A percentile compares a stretch with the other conserved stretches of the same genome.
These are phyloP conservation scores for Calvatia gigantea DNA, from an alignment of 768 basidiomycete genomes.

Conservation along the genomic window DNA sequence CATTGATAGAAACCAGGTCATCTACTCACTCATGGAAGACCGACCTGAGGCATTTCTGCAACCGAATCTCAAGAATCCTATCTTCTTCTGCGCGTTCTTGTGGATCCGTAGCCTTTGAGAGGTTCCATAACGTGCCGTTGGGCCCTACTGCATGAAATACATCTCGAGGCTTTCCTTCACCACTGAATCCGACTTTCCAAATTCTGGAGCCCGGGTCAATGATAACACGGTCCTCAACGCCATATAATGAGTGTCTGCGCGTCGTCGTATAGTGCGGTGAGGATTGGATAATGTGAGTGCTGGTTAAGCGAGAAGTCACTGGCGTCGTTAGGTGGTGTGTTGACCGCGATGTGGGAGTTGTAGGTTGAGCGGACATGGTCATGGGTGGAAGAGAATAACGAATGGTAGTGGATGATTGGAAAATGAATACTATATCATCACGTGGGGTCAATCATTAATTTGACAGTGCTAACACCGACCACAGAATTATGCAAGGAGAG, in stretches of 20 bases:
- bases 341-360: slow-evolving; percentile 37
- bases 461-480: neutral
- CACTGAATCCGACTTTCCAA: slow-evolving; percentile 98
- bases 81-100: slow-evolving; percentile 70
- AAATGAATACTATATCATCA: neutral
- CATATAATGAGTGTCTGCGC: slow-evolving; percentile 90
- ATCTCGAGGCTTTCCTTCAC: slow-evolving; percentile 87
- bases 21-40: slow-evolving; percentile 81
- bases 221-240: slow-evolving; percentile 92
- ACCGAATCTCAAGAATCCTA: slow-evolving; percentile 60
- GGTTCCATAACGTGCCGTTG: slow-evolving; percentile 53
- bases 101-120: slow-evolving; percentile 50
- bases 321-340: slow-evolving; percentile 46
- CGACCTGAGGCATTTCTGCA: slow-evolving; percentile 67
- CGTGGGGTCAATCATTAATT: neutral
- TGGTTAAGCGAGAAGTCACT: slow-evolving; percentile 47
- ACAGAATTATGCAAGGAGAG: neutral
- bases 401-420: neutral
- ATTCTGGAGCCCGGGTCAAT: slow-evolving; percentile 92
- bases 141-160: slow-evolving; percentile 64
- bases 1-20: neutral
- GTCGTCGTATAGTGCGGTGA: slow-evolving; percentile 86
- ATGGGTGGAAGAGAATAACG: neutral
- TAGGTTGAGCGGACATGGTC: slow-evolving; percentile 33
- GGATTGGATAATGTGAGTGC: slow-evolving; percentile 48